A percentile compares a stretch with the other conserved stretches of the same genome.
Conservation (phyloP, 2,329 filamentous ascomycete genomes). For the Hypoxylon sp. region DNA sequence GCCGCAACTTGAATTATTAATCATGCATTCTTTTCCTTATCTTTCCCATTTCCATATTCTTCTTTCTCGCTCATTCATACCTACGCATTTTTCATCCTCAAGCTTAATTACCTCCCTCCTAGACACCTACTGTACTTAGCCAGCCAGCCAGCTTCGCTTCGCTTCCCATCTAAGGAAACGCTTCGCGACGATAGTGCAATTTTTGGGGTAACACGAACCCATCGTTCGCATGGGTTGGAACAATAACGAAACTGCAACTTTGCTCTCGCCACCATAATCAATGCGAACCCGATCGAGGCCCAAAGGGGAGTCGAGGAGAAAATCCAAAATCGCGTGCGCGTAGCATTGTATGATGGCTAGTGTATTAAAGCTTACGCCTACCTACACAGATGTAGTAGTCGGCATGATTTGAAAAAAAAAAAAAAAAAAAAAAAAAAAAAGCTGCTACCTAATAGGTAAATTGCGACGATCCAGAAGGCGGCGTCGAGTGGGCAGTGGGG, state of each 20-base stretch:
- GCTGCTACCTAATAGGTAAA: constrained; percentile 27
- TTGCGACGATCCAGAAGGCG: constrained; percentile 23
- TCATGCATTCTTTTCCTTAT: neutral
- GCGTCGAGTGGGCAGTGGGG: constrained; percentile 26
- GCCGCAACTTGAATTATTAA: constrained; percentile 20
- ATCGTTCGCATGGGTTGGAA: constrained; percentile 2
- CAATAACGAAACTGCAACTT: too few relatives aligned
- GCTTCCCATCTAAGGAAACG: neutral
- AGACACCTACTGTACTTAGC: neutral
- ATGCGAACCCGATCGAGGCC: constrained; percentile 27
- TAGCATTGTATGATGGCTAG: constrained; percentile 5
- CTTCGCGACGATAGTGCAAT: too few relatives aligned
- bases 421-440: constrained; percentile 6
- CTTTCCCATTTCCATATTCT: neutral
- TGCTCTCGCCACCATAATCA: constrained; percentile 1
- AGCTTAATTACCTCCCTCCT: neutral
- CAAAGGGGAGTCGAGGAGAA: constrained; percentile 9
- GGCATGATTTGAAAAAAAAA: too few relatives aligned
- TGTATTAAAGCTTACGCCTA: too few relatives aligned
- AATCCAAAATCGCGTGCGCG: neutral
- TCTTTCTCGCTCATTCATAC: constrained; percentile 2
- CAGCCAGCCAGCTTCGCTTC: neutral
- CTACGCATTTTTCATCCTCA: neutral
- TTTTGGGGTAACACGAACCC: neutral
- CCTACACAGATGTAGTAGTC: too few relatives aligned